A percentile compares a stretch with the other conserved stretches of the same genome.
Conservation (phyloP, 2,329 filamentous ascomycete genomes). For the Fusarium aywerte region DNA sequence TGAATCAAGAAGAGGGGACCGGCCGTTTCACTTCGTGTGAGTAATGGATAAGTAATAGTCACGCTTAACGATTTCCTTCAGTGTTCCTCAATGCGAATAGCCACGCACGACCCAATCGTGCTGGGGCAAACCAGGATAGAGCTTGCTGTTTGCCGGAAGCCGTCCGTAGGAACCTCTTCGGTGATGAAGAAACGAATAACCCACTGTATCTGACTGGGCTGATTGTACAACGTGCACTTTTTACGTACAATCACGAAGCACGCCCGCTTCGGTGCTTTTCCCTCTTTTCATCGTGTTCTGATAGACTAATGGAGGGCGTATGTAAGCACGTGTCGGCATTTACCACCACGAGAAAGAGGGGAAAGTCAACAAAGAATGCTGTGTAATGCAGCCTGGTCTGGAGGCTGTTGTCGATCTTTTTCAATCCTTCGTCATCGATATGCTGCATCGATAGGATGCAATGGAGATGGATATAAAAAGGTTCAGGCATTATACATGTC, state of each 20-base stretch:
- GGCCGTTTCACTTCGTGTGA: slow-evolving; percentile 33
- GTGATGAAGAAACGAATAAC: slow-evolving; percentile 6
- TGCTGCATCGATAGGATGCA: slow-evolving; percentile 6
- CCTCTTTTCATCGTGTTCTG: slow-evolving; percentile 3
- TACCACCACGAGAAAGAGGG: slow-evolving; percentile 23
- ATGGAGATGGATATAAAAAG: slow-evolving; percentile 9
- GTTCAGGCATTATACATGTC: slow-evolving; percentile 10
- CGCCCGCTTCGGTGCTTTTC: slow-evolving; percentile 23
- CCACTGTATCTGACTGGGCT: slow-evolving; percentile 21
- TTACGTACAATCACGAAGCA: slow-evolving; percentile 35
- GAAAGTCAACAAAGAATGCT: slow-evolving; percentile 12
- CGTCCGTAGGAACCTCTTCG: slow-evolving; percentile 3
- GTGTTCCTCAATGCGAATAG: slow-evolving; percentile 28
- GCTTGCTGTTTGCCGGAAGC: slow-evolving; percentile 10
- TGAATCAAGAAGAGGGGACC: slow-evolving; percentile 23
- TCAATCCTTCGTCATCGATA: slow-evolving; percentile 30
- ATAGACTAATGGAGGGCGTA: not conserved
- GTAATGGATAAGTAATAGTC: slow-evolving; percentile 25
- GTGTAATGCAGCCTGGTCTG: slow-evolving; percentile 9
- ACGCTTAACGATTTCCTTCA: slow-evolving; percentile 18
- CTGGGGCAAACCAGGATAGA: slow-evolving; percentile 17
- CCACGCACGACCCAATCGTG: slow-evolving; percentile 28
- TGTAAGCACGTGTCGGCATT: slow-evolving; percentile 27
- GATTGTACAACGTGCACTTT: slow-evolving; percentile 18
- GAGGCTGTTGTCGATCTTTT: slow-evolving; percentile 25